phyloP scores from a whole-genome alignment of 345 rosid genomes.

The Acer negundo region DNA sequence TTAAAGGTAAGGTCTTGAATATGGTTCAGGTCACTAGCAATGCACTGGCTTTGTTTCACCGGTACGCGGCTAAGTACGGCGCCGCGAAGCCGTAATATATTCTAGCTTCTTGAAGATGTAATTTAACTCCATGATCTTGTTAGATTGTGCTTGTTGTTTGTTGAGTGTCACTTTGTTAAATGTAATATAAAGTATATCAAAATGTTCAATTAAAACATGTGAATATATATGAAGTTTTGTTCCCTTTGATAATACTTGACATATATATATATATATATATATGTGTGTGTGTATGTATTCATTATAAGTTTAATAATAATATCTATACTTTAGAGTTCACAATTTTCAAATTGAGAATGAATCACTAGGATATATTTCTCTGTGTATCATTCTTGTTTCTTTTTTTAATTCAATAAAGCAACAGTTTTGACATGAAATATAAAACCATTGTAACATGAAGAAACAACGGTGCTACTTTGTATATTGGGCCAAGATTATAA shows the following conservation, averaged over 20 bases:
- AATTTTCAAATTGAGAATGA: too few relatives aligned
- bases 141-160: not conserved
- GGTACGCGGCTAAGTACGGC: constrained; percentile 45
- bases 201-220: not conserved
- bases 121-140: not conserved
- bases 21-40: constrained; percentile 79
- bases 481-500: too few relatives aligned
- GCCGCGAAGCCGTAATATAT: constrained; percentile 34
- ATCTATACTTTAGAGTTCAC: not conserved
- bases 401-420: too few relatives aligned
- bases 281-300: not conserved
- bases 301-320: not conserved
- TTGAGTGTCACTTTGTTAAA: not conserved
- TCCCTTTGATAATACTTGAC: not conserved
- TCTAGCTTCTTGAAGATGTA: not conserved
- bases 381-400: too few relatives aligned
- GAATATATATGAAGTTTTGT: not conserved
- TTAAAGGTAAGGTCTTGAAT: constrained; percentile 74
- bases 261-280: not conserved
- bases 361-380: not conserved
- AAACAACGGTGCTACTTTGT: not conserved
- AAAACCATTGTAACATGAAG: not conserved
- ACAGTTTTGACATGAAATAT: too few relatives aligned
- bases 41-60: constrained; percentile 73
- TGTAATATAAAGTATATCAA: not conserved